A percentile compares a stretch with the other conserved stretches of the same genome.
These are phyloP conservation scores for Cucurbita moschata DNA, from an alignment of 306 rosid species.

Conservation along the genomic window DNA sequence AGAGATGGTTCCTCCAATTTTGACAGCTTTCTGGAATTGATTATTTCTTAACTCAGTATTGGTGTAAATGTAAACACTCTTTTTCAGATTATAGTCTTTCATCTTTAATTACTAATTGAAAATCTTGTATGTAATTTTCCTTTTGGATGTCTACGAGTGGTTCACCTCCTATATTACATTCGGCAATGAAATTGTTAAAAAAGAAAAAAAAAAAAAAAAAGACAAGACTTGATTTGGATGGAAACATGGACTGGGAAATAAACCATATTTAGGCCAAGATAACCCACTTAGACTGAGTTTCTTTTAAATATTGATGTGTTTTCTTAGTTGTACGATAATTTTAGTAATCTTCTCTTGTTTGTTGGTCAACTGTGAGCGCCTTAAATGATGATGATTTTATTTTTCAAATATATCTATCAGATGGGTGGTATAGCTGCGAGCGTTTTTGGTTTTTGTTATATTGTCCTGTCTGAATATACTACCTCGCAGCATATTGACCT, in stretches of 20 bases:
- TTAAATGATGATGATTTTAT: neutral
- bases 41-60: too few relatives aligned
- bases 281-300: neutral
- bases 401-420: neutral
- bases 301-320: neutral
- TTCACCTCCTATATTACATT: too few relatives aligned
- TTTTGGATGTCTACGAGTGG: too few relatives aligned
- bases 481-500: neutral
- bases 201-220: too few relatives aligned
- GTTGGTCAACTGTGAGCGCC: neutral
- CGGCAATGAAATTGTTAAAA: too few relatives aligned
- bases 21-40: too few relatives aligned
- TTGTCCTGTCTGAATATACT: neutral
- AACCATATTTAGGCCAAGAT: neutral
- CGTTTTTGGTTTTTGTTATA: neutral
- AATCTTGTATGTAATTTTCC: too few relatives aligned
- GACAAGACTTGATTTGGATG: too few relatives aligned
- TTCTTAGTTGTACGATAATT: neutral
- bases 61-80: too few relatives aligned
- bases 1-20: too few relatives aligned
- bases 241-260: neutral
- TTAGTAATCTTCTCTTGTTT: neutral
- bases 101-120: too few relatives aligned
- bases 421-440: neutral
- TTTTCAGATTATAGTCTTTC: too few relatives aligned